These are phyloP conservation scores for Ceratopteris richardii DNA, from an alignment of 75 land plant species.

Conservation along the genomic window DNA sequence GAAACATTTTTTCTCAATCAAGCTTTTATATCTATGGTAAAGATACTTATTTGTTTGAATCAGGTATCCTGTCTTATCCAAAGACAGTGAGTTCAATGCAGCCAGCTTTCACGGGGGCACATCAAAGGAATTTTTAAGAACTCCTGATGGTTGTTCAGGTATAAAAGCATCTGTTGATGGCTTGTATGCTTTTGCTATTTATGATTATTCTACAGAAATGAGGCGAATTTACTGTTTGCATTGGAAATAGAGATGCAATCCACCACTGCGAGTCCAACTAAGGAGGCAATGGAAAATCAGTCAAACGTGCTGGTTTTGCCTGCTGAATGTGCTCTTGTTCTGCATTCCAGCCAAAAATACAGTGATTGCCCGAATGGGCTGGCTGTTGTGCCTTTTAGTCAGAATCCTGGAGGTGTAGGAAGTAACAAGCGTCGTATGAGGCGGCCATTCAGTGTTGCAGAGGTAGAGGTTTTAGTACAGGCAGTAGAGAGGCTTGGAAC, in stretches of 20 bases:
- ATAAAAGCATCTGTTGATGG: too few relatives aligned
- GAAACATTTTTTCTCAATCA: too few relatives aligned
- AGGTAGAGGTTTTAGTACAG: slow-evolving; percentile 35
- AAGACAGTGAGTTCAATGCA: slow-evolving; percentile 1
- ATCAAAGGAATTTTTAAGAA: not conserved
- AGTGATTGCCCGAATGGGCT: slow-evolving; percentile 12
- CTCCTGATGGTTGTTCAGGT: slow-evolving; percentile 1
- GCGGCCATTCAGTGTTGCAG: slow-evolving; percentile 35
- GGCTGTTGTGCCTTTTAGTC: slow-evolving; percentile 34
- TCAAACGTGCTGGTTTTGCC: slow-evolving; percentile 8
- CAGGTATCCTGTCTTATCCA: slow-evolving; percentile 4
- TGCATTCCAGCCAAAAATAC: slow-evolving; percentile 16
- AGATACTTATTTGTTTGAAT: not conserved
- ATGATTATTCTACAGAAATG: too few relatives aligned
- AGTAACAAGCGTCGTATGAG: slow-evolving; percentile 32
- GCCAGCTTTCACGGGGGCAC: not conserved
- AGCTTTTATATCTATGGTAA: too few relatives aligned
- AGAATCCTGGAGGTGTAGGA: slow-evolving; percentile 16
- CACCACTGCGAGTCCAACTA: not conserved
- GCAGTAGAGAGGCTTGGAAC: slow-evolving; percentile 46
- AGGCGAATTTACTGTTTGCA: too few relatives aligned
- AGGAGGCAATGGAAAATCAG: not conserved
- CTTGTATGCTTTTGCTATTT: too few relatives aligned
- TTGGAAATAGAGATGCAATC: slow-evolving; percentile 15
- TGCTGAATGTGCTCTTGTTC: slow-evolving; percentile 22